Evolutionary conservation across 768 basidiomycete species (phyloP), one percentile per base, ranked within the genome.

Genomic region (Leccinum sublutescens): DNA sequence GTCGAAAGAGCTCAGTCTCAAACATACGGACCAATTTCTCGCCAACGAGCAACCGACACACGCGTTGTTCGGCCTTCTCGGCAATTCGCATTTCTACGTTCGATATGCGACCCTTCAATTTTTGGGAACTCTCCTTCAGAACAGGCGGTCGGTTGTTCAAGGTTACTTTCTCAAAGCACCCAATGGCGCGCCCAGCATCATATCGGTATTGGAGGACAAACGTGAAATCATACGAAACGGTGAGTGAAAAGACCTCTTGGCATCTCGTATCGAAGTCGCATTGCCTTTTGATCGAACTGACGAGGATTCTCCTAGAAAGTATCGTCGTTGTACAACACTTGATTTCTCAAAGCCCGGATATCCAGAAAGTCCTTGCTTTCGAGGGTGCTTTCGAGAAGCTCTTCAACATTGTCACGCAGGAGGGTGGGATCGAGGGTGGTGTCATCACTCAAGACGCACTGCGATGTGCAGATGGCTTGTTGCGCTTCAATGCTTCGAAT

Each of bases 341-440:
- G 14, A 85, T 90, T 38, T 85, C 86, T 0, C 89, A 95, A 65
- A 98, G 91, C 65, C 84, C 91, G 33, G 93, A 98, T 71, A 91
- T 99, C 36, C 96, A 98, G 69, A 98, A 98, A 75, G 86, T 98
- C 31, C 85, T 98, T 49, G 94, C 95, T 0, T 99, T 99, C 66
- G 94, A 95, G 65, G 95, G 97, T 19, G 92, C 91, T 2, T 98
- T 99, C 67, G 97, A 99, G 77, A 93, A 89, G 70, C 81, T 99
- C 31, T 94, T 98, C 76, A 87, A 87, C 56, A 94, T 91, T 51
- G 83, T 98, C 61, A 81, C 84, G 9, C 82, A 85, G 61, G 96
- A 98, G 73, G 93, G 94, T 21, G 97, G 97, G 0, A 80, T 95
- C 23, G 95, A 98, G 65, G 95, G 95, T 15, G 94, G 94, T 10